Conservation (phyloP, 495 filamentous ascomycete species). For the Podospora pseudoanserina region DNA sequence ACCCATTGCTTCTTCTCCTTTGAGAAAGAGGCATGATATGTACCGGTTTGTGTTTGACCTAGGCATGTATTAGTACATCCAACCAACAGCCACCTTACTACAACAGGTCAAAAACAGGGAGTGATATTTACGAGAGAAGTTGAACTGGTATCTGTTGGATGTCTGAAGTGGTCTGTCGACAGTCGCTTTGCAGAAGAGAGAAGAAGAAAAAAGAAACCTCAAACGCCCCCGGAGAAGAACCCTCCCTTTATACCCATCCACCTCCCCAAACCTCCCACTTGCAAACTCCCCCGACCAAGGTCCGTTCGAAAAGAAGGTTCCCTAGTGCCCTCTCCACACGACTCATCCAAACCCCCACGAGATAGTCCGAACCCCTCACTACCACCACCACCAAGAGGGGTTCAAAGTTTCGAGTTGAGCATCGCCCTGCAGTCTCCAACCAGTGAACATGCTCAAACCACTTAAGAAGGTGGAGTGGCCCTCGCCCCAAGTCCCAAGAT, state of each 20-base stretch:
- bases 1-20: conserved; percentile 22
- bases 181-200: not conserved
- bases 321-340: not conserved
- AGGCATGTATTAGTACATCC: conserved; percentile 12
- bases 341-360: not conserved
- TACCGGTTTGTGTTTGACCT: conserved; percentile 19
- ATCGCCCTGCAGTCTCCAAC: not conserved
- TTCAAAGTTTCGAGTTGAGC: not conserved
- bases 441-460: not conserved
- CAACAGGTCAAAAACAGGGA: not conserved
- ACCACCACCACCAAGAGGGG: not conserved
- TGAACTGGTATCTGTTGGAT: not conserved
- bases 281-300: not conserved
- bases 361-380: conserved; percentile 1
- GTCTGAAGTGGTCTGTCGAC: conserved; percentile 1
- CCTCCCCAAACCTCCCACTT: not conserved
- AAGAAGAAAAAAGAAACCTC: not conserved
- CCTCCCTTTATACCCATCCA: not conserved
- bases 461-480: not conserved
- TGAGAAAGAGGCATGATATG: conserved; percentile 14
- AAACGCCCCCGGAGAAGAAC: not conserved
- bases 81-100: not conserved
- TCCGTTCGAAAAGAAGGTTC: not conserved
- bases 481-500: not conserved
- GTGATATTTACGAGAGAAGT: conserved; percentile 11